phyloP scores from a whole-genome alignment of 2,329 filamentous ascomycete genomes.

The Byssochlamys sp. region DNA sequence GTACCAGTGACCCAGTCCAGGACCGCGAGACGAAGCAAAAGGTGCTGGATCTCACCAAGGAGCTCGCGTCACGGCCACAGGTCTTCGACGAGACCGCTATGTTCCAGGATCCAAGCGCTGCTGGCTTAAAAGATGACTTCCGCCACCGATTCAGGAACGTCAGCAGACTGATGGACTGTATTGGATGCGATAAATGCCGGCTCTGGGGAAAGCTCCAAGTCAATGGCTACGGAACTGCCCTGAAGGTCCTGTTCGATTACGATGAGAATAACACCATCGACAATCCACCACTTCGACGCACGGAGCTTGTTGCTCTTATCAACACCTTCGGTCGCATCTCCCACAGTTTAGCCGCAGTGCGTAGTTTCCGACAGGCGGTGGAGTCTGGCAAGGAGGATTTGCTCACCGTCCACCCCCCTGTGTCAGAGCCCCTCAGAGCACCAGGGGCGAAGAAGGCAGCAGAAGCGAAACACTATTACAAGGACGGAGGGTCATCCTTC shows the following conservation, averaged over 20 bases:
- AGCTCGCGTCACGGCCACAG: slow-evolving; percentile 56
- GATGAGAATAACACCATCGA: slow-evolving; percentile 56
- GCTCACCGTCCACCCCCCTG: slow-evolving; percentile 18
- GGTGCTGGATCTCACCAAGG: slow-evolving; percentile 64
- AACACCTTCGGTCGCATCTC: slow-evolving; percentile 87
- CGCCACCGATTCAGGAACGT: slow-evolving; percentile 94
- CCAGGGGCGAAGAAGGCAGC: slow-evolving; percentile 6
- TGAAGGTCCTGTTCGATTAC: slow-evolving; percentile 94
- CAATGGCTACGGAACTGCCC: slow-evolving; percentile 81
- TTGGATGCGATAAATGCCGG: slow-evolving; percentile 95
- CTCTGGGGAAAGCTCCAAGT: slow-evolving; percentile 97
- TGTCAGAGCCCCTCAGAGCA: slow-evolving; percentile 17
- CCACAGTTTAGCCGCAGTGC: slow-evolving; percentile 65
- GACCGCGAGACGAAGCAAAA: slow-evolving; percentile 71
- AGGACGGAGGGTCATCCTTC: slow-evolving; percentile 25
- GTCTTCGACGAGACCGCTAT: slow-evolving; percentile 94
- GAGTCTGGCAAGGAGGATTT: slow-evolving; percentile 25
- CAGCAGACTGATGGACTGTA: slow-evolving; percentile 93
- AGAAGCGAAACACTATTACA: slow-evolving; percentile 13
- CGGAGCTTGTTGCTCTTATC: slow-evolving; percentile 85
- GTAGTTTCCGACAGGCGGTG: slow-evolving; percentile 54
- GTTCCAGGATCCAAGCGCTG: slow-evolving; percentile 62
- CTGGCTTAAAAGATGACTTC: slow-evolving; percentile 90
- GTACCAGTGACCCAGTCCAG: slow-evolving; percentile 71
- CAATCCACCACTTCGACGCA: slow-evolving; percentile 67